These are phyloP conservation scores for Fusarium nanum DNA, from an alignment of 2,329 filamentous ascomycete species.

Conservation along the genomic window DNA sequence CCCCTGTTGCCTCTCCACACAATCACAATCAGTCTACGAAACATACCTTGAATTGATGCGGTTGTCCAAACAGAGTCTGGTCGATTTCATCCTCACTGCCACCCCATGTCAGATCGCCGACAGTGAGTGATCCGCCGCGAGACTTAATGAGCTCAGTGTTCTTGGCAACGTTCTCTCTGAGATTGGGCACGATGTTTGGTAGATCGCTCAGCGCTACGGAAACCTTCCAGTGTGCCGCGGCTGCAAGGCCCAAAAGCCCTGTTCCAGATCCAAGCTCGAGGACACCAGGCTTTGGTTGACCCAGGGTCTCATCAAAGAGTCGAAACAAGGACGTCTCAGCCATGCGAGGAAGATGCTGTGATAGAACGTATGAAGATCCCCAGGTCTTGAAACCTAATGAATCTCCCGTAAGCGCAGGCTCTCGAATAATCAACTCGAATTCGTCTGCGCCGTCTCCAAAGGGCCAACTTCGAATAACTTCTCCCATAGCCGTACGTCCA, in stretches of 20 bases:
- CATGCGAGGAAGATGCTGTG: constrained; percentile 72
- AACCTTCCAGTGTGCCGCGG: constrained; percentile 76
- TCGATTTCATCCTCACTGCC: constrained; percentile 59
- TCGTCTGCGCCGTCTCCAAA: constrained; percentile 55
- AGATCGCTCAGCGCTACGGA: constrained; percentile 84
- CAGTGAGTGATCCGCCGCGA: constrained; percentile 67
- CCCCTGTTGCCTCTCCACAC: neutral
- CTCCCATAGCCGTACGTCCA: constrained; percentile 73
- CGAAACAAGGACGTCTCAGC: constrained; percentile 58
- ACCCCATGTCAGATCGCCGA: constrained; percentile 81
- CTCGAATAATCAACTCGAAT: constrained; percentile 78
- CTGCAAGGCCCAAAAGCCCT: constrained; percentile 88
- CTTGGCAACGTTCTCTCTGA: constrained; percentile 75
- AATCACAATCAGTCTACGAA: constrained; percentile 23
- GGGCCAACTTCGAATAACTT: constrained; percentile 66
- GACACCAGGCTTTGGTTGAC: constrained; percentile 52
- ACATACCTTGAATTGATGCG: constrained; percentile 64
- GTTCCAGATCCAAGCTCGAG: constrained; percentile 92
- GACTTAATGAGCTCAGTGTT: constrained; percentile 69
- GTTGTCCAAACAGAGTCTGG: constrained; percentile 56
- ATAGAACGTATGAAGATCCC: constrained; percentile 89
- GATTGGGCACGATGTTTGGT: constrained; percentile 83
- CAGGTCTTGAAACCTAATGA: constrained; percentile 94
- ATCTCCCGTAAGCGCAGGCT: constrained; percentile 89
- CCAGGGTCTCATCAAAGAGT: constrained; percentile 55